Evolutionary conservation across 345 rosid genomes (phyloP).

Genomic region (Citrus reticulata): DNA sequence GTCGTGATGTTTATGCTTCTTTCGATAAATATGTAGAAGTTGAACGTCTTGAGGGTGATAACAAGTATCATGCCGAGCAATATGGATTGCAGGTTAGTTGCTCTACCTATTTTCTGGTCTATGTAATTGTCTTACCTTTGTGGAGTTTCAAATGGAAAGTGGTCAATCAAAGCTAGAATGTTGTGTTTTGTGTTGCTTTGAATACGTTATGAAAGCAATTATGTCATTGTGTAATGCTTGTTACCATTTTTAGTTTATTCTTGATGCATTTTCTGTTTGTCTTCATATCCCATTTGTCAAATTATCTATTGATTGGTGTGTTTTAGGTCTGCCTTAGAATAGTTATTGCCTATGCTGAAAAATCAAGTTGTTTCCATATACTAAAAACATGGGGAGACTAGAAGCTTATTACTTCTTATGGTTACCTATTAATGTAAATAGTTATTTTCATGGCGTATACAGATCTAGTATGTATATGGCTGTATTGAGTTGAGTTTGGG

Average conservation of each 20-base stretch:
- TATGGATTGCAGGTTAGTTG: conserved; percentile 83
- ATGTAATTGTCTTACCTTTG: neutral
- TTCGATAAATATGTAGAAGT: conserved; percentile 98
- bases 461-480: neutral
- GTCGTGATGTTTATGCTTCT: conserved; percentile 93
- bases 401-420: neutral
- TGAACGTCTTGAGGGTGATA: conserved; percentile 96
- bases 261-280: neutral
- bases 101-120: conserved; percentile 2
- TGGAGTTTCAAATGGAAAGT: neutral
- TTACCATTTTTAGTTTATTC: neutral
- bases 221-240: neutral
- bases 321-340: neutral
- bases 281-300: neutral
- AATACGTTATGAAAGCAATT: neutral
- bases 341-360: neutral
- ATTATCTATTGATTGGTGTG: neutral
- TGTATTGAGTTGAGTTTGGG: neutral
- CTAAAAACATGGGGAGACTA: neutral
- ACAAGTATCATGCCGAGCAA: conserved; percentile 89
- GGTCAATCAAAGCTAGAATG: neutral
- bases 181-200: neutral
- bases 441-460: neutral
- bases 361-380: neutral
- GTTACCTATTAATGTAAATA: neutral